phyloP scores from a whole-genome alignment of 352 stramenopile species.

The Phytophthora pseudosyringae region DNA sequence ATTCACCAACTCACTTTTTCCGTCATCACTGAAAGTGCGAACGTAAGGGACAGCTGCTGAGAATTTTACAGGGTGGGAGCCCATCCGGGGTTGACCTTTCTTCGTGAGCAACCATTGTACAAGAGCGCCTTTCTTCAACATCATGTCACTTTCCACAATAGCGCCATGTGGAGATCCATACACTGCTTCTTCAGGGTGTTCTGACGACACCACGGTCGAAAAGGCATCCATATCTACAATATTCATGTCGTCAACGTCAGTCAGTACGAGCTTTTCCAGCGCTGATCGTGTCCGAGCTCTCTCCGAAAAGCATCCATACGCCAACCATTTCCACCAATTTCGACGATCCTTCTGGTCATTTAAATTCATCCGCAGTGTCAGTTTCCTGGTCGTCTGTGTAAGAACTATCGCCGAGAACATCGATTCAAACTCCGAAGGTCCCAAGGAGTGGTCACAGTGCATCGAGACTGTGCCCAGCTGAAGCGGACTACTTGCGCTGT shows the following conservation, averaged over 20 bases:
- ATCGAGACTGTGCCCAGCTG: slow-evolving; percentile 14
- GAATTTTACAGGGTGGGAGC: slow-evolving; percentile 2
- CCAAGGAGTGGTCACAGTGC: slow-evolving; percentile 7
- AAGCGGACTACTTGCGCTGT: slow-evolving; percentile 2
- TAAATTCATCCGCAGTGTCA: slow-evolving; percentile 6
- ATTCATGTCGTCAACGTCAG: slow-evolving; percentile 11
- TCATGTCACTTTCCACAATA: slow-evolving; percentile 1
- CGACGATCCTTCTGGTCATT: not conserved
- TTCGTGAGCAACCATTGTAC: slow-evolving; percentile 5
- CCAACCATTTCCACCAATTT: slow-evolving; percentile 27
- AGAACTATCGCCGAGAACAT: slow-evolving; percentile 25
- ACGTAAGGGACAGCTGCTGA: slow-evolving; percentile 10
- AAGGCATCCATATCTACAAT: slow-evolving; percentile 10
- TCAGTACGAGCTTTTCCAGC: slow-evolving; percentile 12
- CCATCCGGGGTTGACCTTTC: not conserved
- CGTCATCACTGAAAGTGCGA: slow-evolving; percentile 13
- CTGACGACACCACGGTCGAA: slow-evolving; percentile 5
- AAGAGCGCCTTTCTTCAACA: slow-evolving; percentile 12
- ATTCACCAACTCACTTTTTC: slow-evolving; percentile 15
- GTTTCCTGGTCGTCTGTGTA: slow-evolving; percentile 18
- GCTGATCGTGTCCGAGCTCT: slow-evolving; percentile 15
- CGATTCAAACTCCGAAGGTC: slow-evolving; percentile 4
- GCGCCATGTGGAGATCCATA: slow-evolving; percentile 4
- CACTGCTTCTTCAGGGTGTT: slow-evolving; percentile 24
- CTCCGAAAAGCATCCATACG: slow-evolving; percentile 28